Conservation (phyloP, 208 protist species). For the Novymonas esmeraldas region DNA sequence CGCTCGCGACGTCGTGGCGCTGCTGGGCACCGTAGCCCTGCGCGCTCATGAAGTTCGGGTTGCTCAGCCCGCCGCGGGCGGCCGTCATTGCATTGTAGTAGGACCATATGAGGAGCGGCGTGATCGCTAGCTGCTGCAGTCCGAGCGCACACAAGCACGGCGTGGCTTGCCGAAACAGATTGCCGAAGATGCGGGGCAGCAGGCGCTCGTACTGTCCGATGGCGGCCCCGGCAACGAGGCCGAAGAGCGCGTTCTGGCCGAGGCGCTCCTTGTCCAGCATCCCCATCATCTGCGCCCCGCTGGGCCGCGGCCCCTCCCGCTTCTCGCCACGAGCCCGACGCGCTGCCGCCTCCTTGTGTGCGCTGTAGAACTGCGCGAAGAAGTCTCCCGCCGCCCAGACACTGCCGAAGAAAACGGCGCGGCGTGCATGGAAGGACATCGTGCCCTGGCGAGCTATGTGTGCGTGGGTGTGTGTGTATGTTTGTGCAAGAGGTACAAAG, state of each 20-base stretch:
- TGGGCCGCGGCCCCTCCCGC: constrained; percentile 33
- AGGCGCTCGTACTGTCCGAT: constrained; percentile 32
- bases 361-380: constrained; percentile 73
- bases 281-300: constrained; percentile 47
- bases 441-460: background rate
- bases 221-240: constrained; percentile 34
- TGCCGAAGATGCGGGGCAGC: constrained; percentile 44
- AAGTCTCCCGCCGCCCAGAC: constrained; percentile 67
- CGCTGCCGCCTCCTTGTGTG: constrained; percentile 53
- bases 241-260: constrained; percentile 45
- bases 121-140: constrained; percentile 71
- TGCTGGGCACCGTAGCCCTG: constrained; percentile 28
- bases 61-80: constrained; percentile 52
- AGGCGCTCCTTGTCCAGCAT: constrained; percentile 68
- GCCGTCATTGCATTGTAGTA: constrained; percentile 82
- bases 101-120: constrained; percentile 54
- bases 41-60: constrained; percentile 56
- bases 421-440: constrained; percentile 15
- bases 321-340: constrained; percentile 46
- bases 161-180: constrained; percentile 31
- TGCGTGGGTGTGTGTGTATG: background rate
- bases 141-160: constrained; percentile 51
- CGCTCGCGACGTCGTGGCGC: constrained; percentile 50
- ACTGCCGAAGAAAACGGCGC: constrained; percentile 24
- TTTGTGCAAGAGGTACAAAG: background rate